Conservation (phyloP, 306 rosid species). For the Biancaea sappan region DNA sequence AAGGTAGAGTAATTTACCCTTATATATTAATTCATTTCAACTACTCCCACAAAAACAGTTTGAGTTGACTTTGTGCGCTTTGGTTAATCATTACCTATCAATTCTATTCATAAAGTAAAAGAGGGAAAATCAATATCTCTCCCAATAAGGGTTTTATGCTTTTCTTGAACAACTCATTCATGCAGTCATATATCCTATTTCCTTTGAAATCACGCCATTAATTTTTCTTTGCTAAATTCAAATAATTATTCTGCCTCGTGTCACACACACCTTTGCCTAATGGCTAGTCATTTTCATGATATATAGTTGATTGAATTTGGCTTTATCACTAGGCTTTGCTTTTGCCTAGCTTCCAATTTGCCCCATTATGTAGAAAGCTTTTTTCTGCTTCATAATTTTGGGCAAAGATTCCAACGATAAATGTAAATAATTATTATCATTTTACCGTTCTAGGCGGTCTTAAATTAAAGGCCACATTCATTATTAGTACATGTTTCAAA, state of each 20-base stretch:
- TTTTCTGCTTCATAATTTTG: neutral
- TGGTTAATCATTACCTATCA: too few species aligned
- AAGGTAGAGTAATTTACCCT: too few species aligned
- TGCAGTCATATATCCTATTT: neutral
- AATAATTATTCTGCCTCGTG: neutral
- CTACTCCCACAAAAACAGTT: too few species aligned
- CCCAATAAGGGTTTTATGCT: neutral
- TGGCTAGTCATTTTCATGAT: neutral
- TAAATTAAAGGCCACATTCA: neutral
- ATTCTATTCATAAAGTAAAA: neutral
- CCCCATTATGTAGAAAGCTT: neutral
- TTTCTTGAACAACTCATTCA: neutral
- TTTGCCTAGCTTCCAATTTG: neutral
- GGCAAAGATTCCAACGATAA: neutral
- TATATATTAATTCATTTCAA: too few species aligned
- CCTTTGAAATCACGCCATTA: conserved; percentile 18
- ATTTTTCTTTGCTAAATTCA: neutral
- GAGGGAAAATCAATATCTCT: neutral
- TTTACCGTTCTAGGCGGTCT: neutral
- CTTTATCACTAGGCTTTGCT: neutral
- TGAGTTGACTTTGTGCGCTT: too few species aligned
- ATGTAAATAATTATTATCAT: neutral
- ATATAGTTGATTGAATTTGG: neutral
- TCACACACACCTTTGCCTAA: neutral
- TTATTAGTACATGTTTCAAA: neutral